Evolutionary conservation across 805 yeast species (phyloP).

Genomic region (Wickerhamomyces kurtzmanii): DNA sequence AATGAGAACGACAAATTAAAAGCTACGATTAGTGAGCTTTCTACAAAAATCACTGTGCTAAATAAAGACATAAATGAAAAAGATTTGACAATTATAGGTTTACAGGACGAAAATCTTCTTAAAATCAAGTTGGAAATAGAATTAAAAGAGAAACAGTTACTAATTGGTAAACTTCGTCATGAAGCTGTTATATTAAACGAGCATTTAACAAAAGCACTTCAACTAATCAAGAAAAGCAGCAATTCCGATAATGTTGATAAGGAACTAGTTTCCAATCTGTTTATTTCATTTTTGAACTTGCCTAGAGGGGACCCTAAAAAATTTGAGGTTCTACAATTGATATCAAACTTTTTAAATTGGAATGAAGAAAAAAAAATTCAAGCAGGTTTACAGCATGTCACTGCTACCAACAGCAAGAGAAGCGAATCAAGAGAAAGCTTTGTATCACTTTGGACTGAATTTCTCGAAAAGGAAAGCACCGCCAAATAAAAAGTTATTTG

Average conservation of each 20-base stretch:
- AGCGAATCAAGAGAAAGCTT: conserved; percentile 40
- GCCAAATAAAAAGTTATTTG: too few species aligned
- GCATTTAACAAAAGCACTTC: conserved; percentile 87
- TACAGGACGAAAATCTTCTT: too few species aligned
- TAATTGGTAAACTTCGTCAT: conserved; percentile 86
- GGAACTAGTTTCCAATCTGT: conserved; percentile 78
- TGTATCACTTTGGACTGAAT: conserved; percentile 74
- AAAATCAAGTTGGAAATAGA: conserved; percentile 39
- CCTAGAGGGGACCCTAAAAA: conserved; percentile 93
- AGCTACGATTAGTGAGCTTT: too few species aligned
- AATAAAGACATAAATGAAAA: conserved; percentile 12
- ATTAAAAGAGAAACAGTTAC: conserved; percentile 60
- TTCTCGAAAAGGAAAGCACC: conserved; percentile 61
- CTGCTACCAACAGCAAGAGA: conserved; percentile 10
- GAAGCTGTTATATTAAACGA: conserved; percentile 92
- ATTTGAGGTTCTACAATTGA: conserved; percentile 81
- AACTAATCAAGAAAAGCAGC: conserved; percentile 70
- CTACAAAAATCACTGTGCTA: conserved; percentile 13
- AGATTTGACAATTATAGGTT: too few species aligned
- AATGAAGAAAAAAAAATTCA: conserved; percentile 67
- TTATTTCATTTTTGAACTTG: conserved; percentile 74
- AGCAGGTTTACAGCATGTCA: conserved; percentile 63
- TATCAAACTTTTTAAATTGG: conserved; percentile 82
- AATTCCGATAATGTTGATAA: conserved; percentile 75
- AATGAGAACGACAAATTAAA: too few species aligned